phyloP scores from a whole-genome alignment of 257 asterid genomes.

The Linderniella brevidens region DNA sequence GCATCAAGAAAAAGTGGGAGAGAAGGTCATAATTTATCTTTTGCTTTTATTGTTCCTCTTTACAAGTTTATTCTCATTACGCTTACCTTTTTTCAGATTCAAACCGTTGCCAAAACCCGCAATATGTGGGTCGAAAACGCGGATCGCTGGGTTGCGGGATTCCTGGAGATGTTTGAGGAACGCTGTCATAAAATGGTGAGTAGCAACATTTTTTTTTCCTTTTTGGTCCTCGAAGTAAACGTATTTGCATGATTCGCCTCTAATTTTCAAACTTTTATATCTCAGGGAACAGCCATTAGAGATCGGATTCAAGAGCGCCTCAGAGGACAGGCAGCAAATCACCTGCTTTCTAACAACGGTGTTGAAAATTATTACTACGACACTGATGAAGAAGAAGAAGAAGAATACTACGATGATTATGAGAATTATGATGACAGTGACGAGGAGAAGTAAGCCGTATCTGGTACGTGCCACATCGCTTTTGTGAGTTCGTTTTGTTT shows the following conservation, averaged over 20 bases:
- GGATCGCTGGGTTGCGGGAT: conserved; percentile 64
- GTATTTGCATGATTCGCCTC: not conserved
- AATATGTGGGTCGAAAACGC: conserved; percentile 68
- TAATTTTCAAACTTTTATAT: not conserved
- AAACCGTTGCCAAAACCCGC: conserved; percentile 57
- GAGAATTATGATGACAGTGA: too few species aligned
- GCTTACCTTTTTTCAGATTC: conserved; percentile 23
- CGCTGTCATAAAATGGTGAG: conserved; percentile 69
- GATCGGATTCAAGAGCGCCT: too few species aligned
- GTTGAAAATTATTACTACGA: too few species aligned
- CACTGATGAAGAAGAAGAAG: too few species aligned
- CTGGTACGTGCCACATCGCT: too few species aligned
- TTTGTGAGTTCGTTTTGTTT: too few species aligned
- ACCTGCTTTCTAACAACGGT: too few species aligned
- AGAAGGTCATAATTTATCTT: conserved; percentile 27
- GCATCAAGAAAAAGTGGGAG: conserved; percentile 73
- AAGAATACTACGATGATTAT: too few species aligned
- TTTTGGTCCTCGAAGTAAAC: too few species aligned
- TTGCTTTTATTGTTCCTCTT: not conserved
- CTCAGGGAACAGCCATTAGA: too few species aligned
- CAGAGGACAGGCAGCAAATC: too few species aligned
- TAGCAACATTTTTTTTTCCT: not conserved
- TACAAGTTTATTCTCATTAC: not conserved
- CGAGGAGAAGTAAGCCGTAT: too few species aligned
- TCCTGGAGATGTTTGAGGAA: conserved; percentile 67